Evolutionary conservation across 257 asterid genomes (phyloP).

Genomic region (Lycium ferocissimum): DNA sequence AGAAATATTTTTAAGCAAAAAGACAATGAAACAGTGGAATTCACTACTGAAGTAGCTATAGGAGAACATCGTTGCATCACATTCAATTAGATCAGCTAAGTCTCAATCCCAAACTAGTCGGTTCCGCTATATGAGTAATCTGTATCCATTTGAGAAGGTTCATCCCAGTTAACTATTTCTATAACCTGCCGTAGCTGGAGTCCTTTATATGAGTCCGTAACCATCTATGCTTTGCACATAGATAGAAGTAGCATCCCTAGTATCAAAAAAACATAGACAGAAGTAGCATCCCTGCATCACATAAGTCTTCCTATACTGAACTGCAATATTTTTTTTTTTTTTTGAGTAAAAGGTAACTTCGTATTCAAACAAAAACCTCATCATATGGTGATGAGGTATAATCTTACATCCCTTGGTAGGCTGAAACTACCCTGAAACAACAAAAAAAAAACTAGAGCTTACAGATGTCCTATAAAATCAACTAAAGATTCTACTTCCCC

Average conservation of each 20-base stretch:
- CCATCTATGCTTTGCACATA: background rate
- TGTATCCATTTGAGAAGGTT: background rate
- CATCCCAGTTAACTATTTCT: background rate
- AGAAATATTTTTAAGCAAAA: background rate
- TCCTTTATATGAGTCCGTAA: background rate
- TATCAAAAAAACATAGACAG: background rate
- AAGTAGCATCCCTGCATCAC: constrained; percentile 10
- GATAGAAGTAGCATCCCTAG: constrained; percentile 11
- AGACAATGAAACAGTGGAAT: constrained; percentile 12
- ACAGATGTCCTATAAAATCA: too few relatives aligned
- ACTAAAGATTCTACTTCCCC: too few relatives aligned
- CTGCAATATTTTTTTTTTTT: too few relatives aligned
- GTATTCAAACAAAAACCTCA: too few relatives aligned
- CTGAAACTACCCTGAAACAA: too few relatives aligned
- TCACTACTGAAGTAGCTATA: background rate
- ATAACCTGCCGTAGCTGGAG: background rate
- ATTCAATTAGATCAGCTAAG: background rate
- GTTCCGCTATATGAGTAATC: background rate
- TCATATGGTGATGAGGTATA: too few relatives aligned
- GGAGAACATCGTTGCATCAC: constrained; percentile 17
- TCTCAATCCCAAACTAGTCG: background rate
- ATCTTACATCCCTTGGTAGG: too few relatives aligned
- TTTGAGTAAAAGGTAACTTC: too few relatives aligned
- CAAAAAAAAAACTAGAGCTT: too few relatives aligned
- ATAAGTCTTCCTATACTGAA: background rate